Base-by-base conservation (phyloP, 768 basidiomycete genomes). In the Tylopilus vinaceipallidus region DNA sequence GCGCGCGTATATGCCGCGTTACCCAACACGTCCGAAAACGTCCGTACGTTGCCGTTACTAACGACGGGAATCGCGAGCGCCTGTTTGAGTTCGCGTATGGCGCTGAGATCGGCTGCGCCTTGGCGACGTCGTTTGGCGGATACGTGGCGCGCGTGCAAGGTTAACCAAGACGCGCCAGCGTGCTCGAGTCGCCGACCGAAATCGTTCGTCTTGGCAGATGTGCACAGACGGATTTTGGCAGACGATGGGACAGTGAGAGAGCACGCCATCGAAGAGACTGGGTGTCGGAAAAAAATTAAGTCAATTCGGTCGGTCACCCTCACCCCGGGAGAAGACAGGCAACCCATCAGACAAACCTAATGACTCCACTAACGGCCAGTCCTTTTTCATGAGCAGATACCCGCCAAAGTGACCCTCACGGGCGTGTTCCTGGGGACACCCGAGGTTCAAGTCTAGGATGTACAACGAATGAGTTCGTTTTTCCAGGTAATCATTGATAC, bases 11-110 rank as follows among this genome's bases (percentile, higher is more conserved):
- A 71, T 26, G 65, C 60, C 43, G 76, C 61, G 60, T 90, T 89
- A 22, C 62, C 61, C 51, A 66, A 63, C 12, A 90, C 63, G 62
- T 91, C 83, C 24, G 68, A 66, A 68, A 76, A 82, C 16, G 64
- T 68, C 27, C 81, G 77, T 16, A 91, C 88, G 60, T 91, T 91
- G 11, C 89, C 89, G 59, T 91, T 91, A 67, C 84, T 88, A 41
- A 91, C 68, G 43, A 89, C 78, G 9, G 83, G 84, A 5, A 88
- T 65, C 2, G 59, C 50, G 5, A 86, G 58, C 22, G 64, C 60
- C 0, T 76, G 70, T 58, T 82, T 83, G 26, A 90, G 73, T 35
- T 63, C 65, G 47, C 74, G 80, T 37, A 89, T 80, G 52, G 82
- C 73, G 42, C 68, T 67, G 13, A 89, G 75, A 59, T 87, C 76